Base-by-base conservation (phyloP, 2,329 filamentous ascomycete genomes). In the Aspergillus ustus region DNA sequence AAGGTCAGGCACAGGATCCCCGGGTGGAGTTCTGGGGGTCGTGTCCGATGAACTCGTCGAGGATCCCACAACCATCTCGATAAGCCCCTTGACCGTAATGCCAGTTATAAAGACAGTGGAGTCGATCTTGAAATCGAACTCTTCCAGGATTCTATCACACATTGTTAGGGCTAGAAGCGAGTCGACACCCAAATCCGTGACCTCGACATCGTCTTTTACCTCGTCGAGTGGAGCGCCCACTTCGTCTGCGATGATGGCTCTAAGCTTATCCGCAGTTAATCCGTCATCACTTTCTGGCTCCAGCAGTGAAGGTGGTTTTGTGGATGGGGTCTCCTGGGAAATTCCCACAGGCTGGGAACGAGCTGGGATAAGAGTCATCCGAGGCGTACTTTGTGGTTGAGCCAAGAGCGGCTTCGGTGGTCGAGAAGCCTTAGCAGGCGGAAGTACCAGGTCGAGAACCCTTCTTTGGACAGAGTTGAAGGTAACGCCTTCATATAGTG, bases 161-260 rank as follows among this genome's bases (percentile, higher is more conserved):
- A 77, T 71, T 2, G 72, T 71, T 25, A 77, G 63, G 13, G 69
- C 67, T 67, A 77, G 72, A 22, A 77, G 60, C 1, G 75, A 77
- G 58, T 77, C 75, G 69, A 77, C 73, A 4, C 75, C 75, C 7
- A 75, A 66, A 54, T 76, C 71, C 11, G 69, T 69, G 7, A 73
- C 69, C 31, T 70, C 69, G 4, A 66, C 65, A 29, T 60, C 54
- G 8, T 43, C 49, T 3, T 34, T 28, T 34, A 78, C 67, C 50
- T 77, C 76, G 17, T 69, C 67, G 28, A 74, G 61, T 7, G 72
- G 69, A 52, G 76, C 66, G 48, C 75, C 75, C 64, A 74, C 74
- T 59, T 78, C 73, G 22, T 59, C 34, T 7, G 60, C 54, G 15
- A 62, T 52, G 20, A 62, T 62, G 40, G 60, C 48, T 48, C 52